Percentiles rank a stretch among this genome's conserved stretches.
Evolutionary conservation across 129 eudicot species (phyloP).

Genomic region (Flaveria bidentis): DNA sequence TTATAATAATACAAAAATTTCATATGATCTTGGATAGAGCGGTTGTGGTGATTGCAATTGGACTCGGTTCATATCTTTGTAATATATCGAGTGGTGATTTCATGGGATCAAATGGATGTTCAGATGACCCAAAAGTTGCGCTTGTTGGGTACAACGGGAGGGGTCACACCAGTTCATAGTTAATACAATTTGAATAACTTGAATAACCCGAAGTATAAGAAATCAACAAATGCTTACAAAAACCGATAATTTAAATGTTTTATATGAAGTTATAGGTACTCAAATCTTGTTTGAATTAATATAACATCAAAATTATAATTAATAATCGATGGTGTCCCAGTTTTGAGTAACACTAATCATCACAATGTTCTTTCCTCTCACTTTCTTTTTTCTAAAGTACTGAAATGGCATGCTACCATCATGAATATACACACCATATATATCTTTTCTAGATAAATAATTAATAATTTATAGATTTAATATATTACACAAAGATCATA

Average conservation of each 20-base stretch:
- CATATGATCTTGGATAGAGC: too few relatives aligned
- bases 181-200: too few relatives aligned
- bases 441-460: conserved; percentile 3
- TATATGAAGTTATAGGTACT: conserved; percentile 1
- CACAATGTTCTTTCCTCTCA: conserved; percentile 23
- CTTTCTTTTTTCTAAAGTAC: conserved; percentile 34
- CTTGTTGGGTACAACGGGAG: too few relatives aligned
- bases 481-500: conserved; percentile 21
- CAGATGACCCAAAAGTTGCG: too few relatives aligned
- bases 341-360: conserved; percentile 31
- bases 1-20: too few relatives aligned
- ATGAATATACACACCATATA: conserved; percentile 24
- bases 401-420: conserved; percentile 35
- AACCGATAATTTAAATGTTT: not conserved
- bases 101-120: too few relatives aligned
- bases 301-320: not conserved
- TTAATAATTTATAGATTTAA: not conserved
- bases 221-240: too few relatives aligned
- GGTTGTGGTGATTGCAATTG: too few relatives aligned
- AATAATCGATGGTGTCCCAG: conserved; percentile 17
- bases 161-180: too few relatives aligned
- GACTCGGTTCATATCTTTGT: too few relatives aligned
- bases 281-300: conserved; percentile 18
- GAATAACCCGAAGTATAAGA: too few relatives aligned
- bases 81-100: too few relatives aligned